phyloP scores from a whole-genome alignment of 1,284 basidiomycete species.

The Pholiota adiposa region DNA sequence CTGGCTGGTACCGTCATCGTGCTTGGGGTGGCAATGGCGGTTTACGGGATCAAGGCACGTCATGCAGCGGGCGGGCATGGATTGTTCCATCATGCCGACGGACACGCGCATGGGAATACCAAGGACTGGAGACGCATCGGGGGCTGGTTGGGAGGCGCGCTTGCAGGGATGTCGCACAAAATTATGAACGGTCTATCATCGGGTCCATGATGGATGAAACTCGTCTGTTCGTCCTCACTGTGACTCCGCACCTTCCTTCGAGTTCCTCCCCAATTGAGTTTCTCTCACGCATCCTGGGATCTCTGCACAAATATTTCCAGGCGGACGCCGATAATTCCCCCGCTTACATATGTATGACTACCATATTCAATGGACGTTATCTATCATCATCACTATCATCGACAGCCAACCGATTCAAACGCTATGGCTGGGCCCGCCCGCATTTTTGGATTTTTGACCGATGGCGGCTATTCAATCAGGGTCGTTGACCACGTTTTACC shows the following conservation, averaged over 20 bases:
- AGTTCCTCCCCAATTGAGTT: not conserved
- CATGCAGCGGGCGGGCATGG: constrained; percentile 11
- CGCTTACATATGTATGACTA: not conserved
- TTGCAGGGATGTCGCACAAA: constrained; percentile 43
- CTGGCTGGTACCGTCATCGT: constrained; percentile 67
- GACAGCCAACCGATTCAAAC: not conserved
- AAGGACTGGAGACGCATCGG: constrained; percentile 42
- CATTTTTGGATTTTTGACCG: not conserved
- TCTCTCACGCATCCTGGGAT: not conserved
- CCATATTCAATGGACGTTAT: not conserved
- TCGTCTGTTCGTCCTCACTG: not conserved
- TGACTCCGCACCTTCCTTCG: no score
- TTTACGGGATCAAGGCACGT: constrained; percentile 48
- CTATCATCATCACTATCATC: not conserved
- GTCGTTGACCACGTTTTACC: not conserved
- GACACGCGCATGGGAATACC: constrained; percentile 20
- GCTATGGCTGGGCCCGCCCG: not conserved
- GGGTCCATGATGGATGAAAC: not conserved
- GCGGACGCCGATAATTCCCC: not conserved
- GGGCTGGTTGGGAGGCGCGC: constrained; percentile 37
- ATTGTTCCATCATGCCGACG: constrained; percentile 21
- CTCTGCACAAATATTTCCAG: not conserved
- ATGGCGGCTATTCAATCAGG: not conserved
- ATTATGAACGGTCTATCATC: constrained; percentile 27
- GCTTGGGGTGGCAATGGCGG: constrained; percentile 67